Evolutionary conservation across 148 eudicot species (phyloP).

Genomic region (Chenopodium quinoa): DNA sequence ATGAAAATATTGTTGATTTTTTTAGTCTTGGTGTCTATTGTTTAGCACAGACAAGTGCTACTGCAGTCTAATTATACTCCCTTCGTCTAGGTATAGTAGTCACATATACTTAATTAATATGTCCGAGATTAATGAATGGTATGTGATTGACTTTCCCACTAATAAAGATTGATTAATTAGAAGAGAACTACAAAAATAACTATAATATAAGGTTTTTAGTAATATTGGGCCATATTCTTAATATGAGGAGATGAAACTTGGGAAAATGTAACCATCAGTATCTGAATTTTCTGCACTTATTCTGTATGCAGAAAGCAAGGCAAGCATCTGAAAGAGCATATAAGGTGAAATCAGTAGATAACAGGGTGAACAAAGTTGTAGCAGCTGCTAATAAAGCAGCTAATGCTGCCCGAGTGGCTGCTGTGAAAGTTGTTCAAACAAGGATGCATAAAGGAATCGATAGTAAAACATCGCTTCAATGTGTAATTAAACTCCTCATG

Average conservation of each 20-base stretch:
- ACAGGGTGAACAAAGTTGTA: conserved; percentile 46
- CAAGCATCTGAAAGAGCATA: conserved; percentile 48
- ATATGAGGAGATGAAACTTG: not conserved
- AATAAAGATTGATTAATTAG: too few relatives aligned
- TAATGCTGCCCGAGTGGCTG: conserved; percentile 71
- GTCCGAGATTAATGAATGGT: not conserved
- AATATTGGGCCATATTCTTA: not conserved
- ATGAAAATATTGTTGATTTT: not conserved
- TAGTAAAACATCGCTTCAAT: conserved; percentile 10
- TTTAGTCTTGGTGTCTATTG: not conserved
- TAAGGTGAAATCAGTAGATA: conserved; percentile 29
- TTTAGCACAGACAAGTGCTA: not conserved
- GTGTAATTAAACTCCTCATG: conserved; percentile 11
- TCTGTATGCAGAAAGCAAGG: conserved; percentile 48
- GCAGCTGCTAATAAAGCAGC: conserved; percentile 61
- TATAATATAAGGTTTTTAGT: not conserved
- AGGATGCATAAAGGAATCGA: conserved; percentile 32
- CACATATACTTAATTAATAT: not conserved
- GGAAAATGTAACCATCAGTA: not conserved
- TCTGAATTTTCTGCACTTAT: not conserved
- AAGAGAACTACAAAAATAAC: not conserved
- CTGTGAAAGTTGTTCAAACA: conserved; percentile 63
- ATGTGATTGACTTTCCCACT: not conserved
- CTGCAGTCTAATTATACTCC: not conserved
- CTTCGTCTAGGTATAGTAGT: not conserved